phyloP scores from a whole-genome alignment of 1,284 basidiomycete species.

The Peniophora sp. region DNA sequence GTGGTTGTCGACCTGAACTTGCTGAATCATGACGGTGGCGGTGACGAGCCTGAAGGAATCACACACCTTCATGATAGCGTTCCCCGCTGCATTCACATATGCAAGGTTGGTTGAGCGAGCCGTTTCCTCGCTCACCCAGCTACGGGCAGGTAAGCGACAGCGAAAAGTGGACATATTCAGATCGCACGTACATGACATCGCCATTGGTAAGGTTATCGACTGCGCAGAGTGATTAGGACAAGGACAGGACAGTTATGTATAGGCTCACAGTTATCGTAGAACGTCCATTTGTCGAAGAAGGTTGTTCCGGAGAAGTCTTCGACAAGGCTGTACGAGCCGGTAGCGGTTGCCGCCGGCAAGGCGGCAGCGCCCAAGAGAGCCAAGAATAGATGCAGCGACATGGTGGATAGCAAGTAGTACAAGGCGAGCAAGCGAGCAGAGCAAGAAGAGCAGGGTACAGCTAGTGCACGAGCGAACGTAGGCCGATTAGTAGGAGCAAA shows the following conservation, averaged over 20 bases:
- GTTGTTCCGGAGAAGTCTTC: constrained; percentile 40
- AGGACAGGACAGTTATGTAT: constrained; percentile 21
- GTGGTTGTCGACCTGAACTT: constrained; percentile 48
- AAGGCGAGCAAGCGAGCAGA: no score
- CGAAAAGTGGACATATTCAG: not conserved
- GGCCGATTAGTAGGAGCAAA: no score
- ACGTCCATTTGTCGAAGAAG: constrained; percentile 53
- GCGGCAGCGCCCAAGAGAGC: no score
- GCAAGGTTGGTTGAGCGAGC: constrained; percentile 46
- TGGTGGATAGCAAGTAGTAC: no score
- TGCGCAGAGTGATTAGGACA: constrained; percentile 16
- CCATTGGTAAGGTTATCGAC: constrained; percentile 68
- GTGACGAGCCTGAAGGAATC: constrained; percentile 41
- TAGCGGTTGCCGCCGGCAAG: not conserved
- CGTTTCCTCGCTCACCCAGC: constrained; percentile 46
- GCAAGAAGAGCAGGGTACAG: no score
- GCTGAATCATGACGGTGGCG: no score
- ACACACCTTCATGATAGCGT: constrained; percentile 69
- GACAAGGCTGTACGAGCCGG: constrained; percentile 30
- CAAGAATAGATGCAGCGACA: no score
- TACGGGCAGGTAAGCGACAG: constrained; percentile 16
- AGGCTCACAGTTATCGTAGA: constrained; percentile 39
- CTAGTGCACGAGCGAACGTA: no score
- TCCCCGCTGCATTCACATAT: constrained; percentile 50
- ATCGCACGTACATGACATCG: constrained; percentile 44